phyloP scores from a whole-genome alignment of 108 stramenopile genomes.

The Aurantiochytrium sp. region DNA sequence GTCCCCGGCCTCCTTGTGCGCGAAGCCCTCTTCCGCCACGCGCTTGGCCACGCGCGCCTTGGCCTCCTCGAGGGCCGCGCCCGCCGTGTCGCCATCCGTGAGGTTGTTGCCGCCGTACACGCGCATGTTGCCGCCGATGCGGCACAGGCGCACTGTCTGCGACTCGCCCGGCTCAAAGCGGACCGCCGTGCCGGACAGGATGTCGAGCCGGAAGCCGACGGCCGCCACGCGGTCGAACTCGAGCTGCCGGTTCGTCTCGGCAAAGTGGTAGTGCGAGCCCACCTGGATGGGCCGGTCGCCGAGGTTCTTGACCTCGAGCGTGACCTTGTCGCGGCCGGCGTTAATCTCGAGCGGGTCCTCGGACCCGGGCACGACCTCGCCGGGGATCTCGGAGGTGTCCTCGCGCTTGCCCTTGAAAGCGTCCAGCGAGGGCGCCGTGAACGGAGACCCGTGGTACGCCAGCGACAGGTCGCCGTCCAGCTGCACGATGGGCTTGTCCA shows the following conservation, averaged over 20 bases:
- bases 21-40: constrained; percentile 41
- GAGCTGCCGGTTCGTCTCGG: constrained; percentile 80
- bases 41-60: constrained; percentile 55
- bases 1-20: constrained; percentile 35
- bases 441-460: constrained; percentile 82
- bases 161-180: constrained; percentile 94
- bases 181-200: constrained; percentile 82
- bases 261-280: constrained; percentile 75
- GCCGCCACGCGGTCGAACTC: constrained; percentile 76
- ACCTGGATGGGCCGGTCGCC: constrained; percentile 95
- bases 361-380: constrained; percentile 50
- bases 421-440: constrained; percentile 69
- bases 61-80: constrained; percentile 48
- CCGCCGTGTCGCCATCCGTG: constrained; percentile 53
- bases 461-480: constrained; percentile 68
- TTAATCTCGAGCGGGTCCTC: constrained; percentile 64
- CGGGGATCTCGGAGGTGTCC: constrained; percentile 35
- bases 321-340: constrained; percentile 58
- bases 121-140: constrained; percentile 67
- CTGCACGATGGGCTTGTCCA: constrained; percentile 74
- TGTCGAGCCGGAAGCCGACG: constrained; percentile 82
- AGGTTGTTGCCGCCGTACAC: constrained; percentile 63
- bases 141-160: constrained; percentile 82
- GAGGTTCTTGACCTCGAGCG: constrained; percentile 82
- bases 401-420: constrained; percentile 51